Evolutionary conservation across 345 rosid genomes (phyloP), one percentile per base, ranked within the genome.

Genomic region (Acer saccharum): DNA sequence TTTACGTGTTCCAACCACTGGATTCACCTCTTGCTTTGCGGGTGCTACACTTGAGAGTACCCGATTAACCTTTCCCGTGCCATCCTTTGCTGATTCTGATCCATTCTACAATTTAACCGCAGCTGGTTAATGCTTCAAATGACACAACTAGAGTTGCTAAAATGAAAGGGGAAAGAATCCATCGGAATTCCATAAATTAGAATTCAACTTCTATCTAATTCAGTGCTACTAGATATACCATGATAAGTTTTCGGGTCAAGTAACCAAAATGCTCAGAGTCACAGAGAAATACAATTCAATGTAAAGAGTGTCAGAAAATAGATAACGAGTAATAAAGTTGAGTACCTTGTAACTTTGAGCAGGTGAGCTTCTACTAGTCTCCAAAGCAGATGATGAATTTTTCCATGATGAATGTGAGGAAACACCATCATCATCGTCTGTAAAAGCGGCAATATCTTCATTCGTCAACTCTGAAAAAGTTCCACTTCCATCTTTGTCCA

Each of bases 351-450:
- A 81, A 79, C 82, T 78, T 72, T 81, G 85, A 72, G 82, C 67
- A 55, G 79, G 81, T 58, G 75, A 84, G 54, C 77, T 75, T 78
- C 74, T 86, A 35, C 79, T 65, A 69, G 80, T 80, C 74, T 76
- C 87, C 70, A 76, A 20, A 77, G 85, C 83, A 52, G 89, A 86
- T 74, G 89, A 84, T 62, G 94, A 77, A 69, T 81, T 72, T 17
- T 88, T 82, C 74, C 41, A 81, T 7, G 91, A 92, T 35, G 93
- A 89, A 65, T 84, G 86, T 10, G 92, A 78, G 29, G 96, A 88
- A 82, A 84, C 76, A 83, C 82, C 89, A 61, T 92, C 95, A 57
- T 92, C 95, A 4, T 92, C 95, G 62, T 93, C 98, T 6, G 98
- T 92, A 73, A 90, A 90, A 4, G 93, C 90, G 6, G 91, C 88